Evolutionary conservation across 192 early-diverging fungal species (phyloP).

Genomic region (Umbelopsis ramanniana): DNA sequence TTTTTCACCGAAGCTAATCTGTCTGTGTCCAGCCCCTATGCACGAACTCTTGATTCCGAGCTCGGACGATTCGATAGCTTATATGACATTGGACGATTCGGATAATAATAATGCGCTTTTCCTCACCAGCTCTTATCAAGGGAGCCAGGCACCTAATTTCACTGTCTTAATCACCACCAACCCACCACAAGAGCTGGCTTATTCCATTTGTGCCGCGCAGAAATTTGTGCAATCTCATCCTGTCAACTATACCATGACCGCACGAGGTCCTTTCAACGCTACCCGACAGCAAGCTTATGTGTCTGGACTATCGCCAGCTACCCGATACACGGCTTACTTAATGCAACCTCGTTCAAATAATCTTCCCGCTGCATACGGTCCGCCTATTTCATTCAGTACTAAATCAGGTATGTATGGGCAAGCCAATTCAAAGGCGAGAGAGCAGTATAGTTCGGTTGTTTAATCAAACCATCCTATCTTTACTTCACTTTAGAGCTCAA

Average conservation of each 20-base stretch:
- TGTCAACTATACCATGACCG: constrained; percentile 40
- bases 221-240: constrained; percentile 15
- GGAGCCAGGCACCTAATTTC: constrained; percentile 20
- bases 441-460: constrained; percentile 28
- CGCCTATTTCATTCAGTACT: constrained; percentile 36
- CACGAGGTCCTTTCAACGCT: constrained; percentile 39
- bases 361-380: constrained; percentile 27
- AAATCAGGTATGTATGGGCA: constrained; percentile 36
- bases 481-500: constrained; percentile 32
- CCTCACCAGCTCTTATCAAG: constrained; percentile 29
- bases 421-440: constrained; percentile 23
- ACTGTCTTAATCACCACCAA: constrained; percentile 28
- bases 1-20: neutral
- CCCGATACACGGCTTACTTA: constrained; percentile 49
- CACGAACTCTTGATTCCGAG: constrained; percentile 11
- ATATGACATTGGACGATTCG: constrained; percentile 36
- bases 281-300: constrained; percentile 44
- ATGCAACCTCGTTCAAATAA: constrained; percentile 37
- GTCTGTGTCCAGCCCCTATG: constrained; percentile 15
- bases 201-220: constrained; percentile 54
- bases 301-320: constrained; percentile 38
- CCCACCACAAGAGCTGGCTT: constrained; percentile 40
- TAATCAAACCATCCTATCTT: constrained; percentile 26
- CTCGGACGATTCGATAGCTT: neutral
- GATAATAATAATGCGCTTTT: constrained; percentile 41